Conservation (phyloP, 371 early-diverging fungal genomes). For the Capillidium heterosporum region DNA sequence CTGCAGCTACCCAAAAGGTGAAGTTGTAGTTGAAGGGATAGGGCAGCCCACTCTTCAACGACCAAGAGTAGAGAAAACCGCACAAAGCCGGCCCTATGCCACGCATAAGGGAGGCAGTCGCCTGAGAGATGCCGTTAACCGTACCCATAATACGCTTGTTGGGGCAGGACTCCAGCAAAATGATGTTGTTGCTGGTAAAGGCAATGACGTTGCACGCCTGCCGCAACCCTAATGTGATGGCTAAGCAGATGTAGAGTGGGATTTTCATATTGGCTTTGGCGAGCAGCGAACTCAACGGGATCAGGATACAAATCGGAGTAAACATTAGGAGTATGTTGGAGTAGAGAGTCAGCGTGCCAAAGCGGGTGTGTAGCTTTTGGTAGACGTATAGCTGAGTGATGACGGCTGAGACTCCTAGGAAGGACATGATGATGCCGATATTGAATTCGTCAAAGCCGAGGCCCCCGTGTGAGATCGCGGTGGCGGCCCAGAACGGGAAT, state of each 20-base stretch:
- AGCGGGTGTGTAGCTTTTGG: neutral
- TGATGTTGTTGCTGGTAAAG: neutral
- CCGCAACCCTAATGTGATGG: neutral
- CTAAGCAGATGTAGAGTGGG: neutral
- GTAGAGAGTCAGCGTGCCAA: neutral
- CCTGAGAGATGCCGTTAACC: conserved; percentile 47
- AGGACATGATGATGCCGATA: neutral
- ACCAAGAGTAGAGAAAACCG: conserved; percentile 44
- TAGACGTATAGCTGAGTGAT: neutral
- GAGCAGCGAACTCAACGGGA: neutral
- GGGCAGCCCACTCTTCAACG: conserved; percentile 21
- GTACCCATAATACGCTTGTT: conserved; percentile 22
- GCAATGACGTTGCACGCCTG: neutral
- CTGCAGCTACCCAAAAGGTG: neutral
- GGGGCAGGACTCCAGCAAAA: neutral
- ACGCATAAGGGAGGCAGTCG: conserved; percentile 34
- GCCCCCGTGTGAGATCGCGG: neutral
- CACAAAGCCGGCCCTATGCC: conserved; percentile 46
- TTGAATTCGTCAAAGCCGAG: neutral
- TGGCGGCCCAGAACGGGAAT: conserved; percentile 4
- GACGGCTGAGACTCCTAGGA: neutral
- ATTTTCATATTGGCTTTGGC: neutral
- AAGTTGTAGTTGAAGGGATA: conserved; percentile 28
- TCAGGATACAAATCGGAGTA: neutral
- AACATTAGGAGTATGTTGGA: neutral